phyloP scores from a whole-genome alignment of 2,329 filamentous ascomycete genomes.

The Exophiala calicioides region DNA sequence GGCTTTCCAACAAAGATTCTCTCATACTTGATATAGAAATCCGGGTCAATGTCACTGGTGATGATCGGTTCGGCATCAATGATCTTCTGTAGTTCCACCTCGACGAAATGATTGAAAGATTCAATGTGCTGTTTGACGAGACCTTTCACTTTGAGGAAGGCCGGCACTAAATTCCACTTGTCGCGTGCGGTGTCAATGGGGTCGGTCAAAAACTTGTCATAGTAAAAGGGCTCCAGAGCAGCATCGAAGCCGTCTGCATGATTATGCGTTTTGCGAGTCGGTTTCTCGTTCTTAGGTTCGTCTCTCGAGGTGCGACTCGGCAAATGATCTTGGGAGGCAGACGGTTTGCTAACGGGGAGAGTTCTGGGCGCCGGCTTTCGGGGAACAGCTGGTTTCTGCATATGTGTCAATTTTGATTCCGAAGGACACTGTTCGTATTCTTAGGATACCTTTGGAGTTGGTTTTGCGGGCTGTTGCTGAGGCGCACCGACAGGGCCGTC shows the following conservation, averaged over 20 bases:
- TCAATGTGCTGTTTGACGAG: constrained; percentile 97
- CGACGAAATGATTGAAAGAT: constrained; percentile 97
- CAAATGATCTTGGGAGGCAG: constrained; percentile 2
- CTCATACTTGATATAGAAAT: constrained; percentile 83
- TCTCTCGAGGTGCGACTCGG: constrained; percentile 10
- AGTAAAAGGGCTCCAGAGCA: constrained; percentile 69
- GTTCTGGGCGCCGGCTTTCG: constrained; percentile 16
- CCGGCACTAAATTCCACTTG: constrained; percentile 95
- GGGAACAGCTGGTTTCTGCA: constrained; percentile 10
- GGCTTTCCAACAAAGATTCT: constrained; percentile 86
- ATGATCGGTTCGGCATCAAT: constrained; percentile 87
- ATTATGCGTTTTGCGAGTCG: constrained; percentile 18
- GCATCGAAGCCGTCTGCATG: constrained; percentile 57
- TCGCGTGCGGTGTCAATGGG: constrained; percentile 72
- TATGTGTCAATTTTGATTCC: not conserved
- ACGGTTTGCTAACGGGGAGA: not conserved
- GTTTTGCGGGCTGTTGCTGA: constrained; percentile 16
- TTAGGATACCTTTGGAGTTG: constrained; percentile 23
- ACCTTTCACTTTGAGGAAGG: constrained; percentile 97
- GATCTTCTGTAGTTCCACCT: constrained; percentile 95
- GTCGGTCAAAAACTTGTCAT: constrained; percentile 66
- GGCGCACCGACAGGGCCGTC: constrained; percentile 24
- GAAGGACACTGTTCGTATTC: not conserved
- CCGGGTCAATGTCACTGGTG: constrained; percentile 86
- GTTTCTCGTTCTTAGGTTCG: constrained; percentile 17